Evolutionary conservation across 768 basidiomycete genomes (phyloP).

Genomic region (Lepiota brunneoincarnata): DNA sequence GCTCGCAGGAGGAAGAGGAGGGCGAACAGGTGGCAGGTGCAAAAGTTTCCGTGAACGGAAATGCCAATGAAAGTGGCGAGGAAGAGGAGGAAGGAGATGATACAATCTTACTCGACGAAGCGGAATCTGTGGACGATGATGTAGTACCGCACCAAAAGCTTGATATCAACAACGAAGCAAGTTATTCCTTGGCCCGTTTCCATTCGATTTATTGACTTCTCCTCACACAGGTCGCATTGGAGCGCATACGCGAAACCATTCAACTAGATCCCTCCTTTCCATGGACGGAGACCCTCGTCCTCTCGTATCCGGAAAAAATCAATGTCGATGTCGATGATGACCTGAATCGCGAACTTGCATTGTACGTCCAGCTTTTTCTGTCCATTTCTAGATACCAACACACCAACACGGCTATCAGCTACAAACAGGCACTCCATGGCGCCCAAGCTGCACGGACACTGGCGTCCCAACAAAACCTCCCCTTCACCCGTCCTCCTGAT

Average conservation of each 20-base stretch:
- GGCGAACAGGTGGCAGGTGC: slow-evolving; percentile 54
- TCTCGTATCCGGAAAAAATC: slow-evolving; percentile 72
- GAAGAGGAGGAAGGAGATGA: slow-evolving; percentile 37
- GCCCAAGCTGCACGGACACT: slow-evolving; percentile 74
- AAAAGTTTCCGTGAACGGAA: too few relatives aligned
- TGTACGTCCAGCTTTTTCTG: slow-evolving; percentile 52
- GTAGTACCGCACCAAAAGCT: slow-evolving; percentile 79
- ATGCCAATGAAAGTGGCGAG: slow-evolving; percentile 31
- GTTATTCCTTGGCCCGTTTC: slow-evolving; percentile 19
- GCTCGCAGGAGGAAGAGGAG: slow-evolving; percentile 31
- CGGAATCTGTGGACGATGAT: slow-evolving; percentile 76
- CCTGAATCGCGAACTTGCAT: slow-evolving; percentile 91
- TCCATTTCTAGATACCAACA: not conserved
- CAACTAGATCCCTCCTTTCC: slow-evolving; percentile 70
- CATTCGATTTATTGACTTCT: not conserved
- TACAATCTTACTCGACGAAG: slow-evolving; percentile 64
- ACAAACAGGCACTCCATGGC: slow-evolving; percentile 89
- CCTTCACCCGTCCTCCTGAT: slow-evolving; percentile 89
- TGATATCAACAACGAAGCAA: slow-evolving; percentile 77
- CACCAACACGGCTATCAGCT: slow-evolving; percentile 61
- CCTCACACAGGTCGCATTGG: slow-evolving; percentile 60
- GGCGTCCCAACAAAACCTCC: slow-evolving; percentile 74
- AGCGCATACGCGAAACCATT: slow-evolving; percentile 77
- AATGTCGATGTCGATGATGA: slow-evolving; percentile 83
- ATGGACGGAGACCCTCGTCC: slow-evolving; percentile 80